Percentiles rank a stretch among this genome's conserved stretches.
phyloP scores from a whole-genome alignment of 2,329 filamentous ascomycete genomes.

The Aurifilum marmelostoma region DNA sequence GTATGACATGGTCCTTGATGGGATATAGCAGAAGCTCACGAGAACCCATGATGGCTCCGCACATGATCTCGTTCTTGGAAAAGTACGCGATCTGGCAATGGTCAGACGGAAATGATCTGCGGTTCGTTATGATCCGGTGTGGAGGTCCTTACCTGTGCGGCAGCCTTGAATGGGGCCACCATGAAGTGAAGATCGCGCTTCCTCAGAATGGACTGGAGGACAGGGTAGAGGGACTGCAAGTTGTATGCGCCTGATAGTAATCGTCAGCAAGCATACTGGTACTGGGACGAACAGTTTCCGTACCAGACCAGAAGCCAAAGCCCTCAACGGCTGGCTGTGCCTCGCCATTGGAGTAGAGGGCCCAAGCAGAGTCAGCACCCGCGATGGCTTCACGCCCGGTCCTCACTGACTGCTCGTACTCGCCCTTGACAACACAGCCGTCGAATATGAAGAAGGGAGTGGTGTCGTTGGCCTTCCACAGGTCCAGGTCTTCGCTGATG shows the following conservation, averaged over 20 bases:
- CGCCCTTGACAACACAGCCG: slow-evolving; percentile 78
- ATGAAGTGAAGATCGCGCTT: slow-evolving; percentile 73
- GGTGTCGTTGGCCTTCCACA: slow-evolving; percentile 71
- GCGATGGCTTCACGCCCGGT: slow-evolving; percentile 67
- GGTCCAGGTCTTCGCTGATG: slow-evolving; percentile 75
- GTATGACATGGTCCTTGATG: slow-evolving; percentile 74
- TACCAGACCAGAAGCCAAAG: slow-evolving; percentile 81
- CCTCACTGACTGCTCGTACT: slow-evolving; percentile 70
- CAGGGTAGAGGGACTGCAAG: slow-evolving; percentile 73
- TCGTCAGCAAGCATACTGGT: slow-evolving; percentile 26
- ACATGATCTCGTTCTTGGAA: slow-evolving; percentile 54
- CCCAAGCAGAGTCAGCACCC: slow-evolving; percentile 81
- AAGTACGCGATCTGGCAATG: slow-evolving; percentile 67
- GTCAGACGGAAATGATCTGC: slow-evolving; percentile 6
- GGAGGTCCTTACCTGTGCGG: slow-evolving; percentile 73
- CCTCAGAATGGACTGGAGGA: slow-evolving; percentile 75
- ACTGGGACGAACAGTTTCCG: slow-evolving; percentile 26
- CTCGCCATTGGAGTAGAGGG: slow-evolving; percentile 78
- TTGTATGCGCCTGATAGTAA: slow-evolving; percentile 65
- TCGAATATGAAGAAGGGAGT: slow-evolving; percentile 91
- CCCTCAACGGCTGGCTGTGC: slow-evolving; percentile 79
- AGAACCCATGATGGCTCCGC: slow-evolving; percentile 79
- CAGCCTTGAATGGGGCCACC: slow-evolving; percentile 85
- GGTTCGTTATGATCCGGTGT: not conserved
- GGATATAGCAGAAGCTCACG: slow-evolving; percentile 86